Conservation (phyloP, 2,329 filamentous ascomycete genomes). For the Trichoderma breve region DNA sequence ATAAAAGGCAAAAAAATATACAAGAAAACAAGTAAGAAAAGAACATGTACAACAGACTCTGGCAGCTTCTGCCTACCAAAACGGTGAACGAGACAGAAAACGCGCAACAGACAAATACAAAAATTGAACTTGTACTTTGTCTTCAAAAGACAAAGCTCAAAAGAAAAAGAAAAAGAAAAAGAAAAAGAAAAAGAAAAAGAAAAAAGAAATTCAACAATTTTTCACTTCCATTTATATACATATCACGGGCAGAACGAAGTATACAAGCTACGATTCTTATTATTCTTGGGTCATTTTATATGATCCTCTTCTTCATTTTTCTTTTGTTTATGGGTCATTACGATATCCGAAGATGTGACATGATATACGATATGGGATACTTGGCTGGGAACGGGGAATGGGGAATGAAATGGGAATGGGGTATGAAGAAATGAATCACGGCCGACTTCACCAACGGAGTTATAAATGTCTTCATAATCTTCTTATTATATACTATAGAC, state of each 20-base stretch:
- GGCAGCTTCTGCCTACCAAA: not conserved
- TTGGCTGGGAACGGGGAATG: not conserved
- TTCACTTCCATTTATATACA: not conserved
- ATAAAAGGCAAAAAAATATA: not conserved
- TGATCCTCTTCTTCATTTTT: not conserved
- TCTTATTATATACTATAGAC: not conserved
- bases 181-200: too few species aligned
- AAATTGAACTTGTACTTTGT: not conserved
- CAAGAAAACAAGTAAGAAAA: not conserved
- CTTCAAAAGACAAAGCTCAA: not conserved
- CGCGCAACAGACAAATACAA: not conserved
- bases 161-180: not conserved
- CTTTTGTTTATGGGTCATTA: not conserved
- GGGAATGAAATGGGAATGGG: not conserved
- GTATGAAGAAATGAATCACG: conserved; percentile 9
- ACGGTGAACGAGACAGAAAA: not conserved
- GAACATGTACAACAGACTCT: not conserved
- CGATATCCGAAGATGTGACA: not conserved
- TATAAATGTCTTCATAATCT: not conserved
- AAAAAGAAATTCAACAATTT: not conserved
- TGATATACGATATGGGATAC: not conserved
- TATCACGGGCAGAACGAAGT: not conserved
- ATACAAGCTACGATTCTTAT: not conserved
- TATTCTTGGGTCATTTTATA: not conserved
- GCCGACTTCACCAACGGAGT: not conserved